Evolutionary conservation across 2,329 filamentous ascomycete species (phyloP), one percentile per base, ranked within the genome.

Genomic region (Diaporthe caulivora): DNA sequence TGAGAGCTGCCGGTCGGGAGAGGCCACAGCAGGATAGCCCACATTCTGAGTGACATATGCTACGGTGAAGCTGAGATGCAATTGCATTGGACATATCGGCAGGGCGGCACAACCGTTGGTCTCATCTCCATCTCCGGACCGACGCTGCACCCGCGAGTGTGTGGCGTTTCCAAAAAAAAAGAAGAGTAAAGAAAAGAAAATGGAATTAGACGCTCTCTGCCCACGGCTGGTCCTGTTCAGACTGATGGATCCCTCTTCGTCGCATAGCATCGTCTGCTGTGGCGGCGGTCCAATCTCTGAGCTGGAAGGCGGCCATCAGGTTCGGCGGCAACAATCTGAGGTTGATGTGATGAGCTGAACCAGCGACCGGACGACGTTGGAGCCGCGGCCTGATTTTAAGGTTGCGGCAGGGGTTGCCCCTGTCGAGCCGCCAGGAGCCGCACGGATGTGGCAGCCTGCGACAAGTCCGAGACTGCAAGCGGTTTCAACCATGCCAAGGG

Each of bases 321-420:
- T 34, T 47, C 47, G 37, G 42, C 34, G 47, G 40, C 58, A 34
- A 26, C n/a, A 40, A n/a, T n/a, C n/a, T n/a, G n/a, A 51, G 68
- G 55, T 54, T 58, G 60, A 51, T 51, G 60, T 67, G 62, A 67
- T 67, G 64, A 69, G 65, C 65, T 73, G 68, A 74, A 78, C 74
- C 79, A 78, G 78, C 62, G 77, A 77, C 76, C 72, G 72, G 72
- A 72, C 68, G 72, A 72, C 72, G 55, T 64, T 74, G 76, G 76
- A 75, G 75, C 73, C 74, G 72, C 75, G 74, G 74, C 75, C 75
- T 77, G 80, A 78, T 81, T 81, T 80, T 78, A 80, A 78, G 78
- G 81, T 80, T 81, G 77, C n/a, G 34, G 37, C 55, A 70, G 57
- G 69, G 72, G 68, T 29, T 13, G 37, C 68, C 51, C 69, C 68